A percentile compares a stretch with the other conserved stretches of the same genome.
Conservation (phyloP, 345 rosid species). For the Gossypium herbaceum region DNA sequence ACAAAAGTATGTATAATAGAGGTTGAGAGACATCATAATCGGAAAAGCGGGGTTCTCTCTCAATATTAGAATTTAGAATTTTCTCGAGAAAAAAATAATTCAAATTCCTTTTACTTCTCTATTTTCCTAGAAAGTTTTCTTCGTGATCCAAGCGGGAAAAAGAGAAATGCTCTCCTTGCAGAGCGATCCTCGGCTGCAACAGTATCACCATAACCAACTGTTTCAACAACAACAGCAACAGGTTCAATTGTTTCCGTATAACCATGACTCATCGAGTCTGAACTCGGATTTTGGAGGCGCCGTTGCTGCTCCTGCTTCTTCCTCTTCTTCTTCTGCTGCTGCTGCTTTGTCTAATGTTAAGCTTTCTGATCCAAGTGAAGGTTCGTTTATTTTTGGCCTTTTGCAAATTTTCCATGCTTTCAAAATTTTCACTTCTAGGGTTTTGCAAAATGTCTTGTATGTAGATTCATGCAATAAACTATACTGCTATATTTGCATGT, state of each 20-base stretch:
- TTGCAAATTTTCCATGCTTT: not conserved
- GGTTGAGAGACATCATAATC: not conserved
- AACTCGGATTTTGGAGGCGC: constrained; percentile 4
- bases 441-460: not conserved
- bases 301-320: not conserved
- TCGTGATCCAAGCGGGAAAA: not conserved
- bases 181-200: constrained; percentile 13
- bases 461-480: not conserved
- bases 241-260: constrained; percentile 8
- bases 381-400: not conserved
- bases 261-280: not conserved
- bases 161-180: constrained; percentile 9
- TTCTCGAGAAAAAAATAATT: not conserved
- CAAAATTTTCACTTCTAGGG: not conserved
- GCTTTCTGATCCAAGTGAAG: constrained; percentile 1
- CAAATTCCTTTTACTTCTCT: not conserved
- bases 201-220: not conserved
- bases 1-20: not conserved
- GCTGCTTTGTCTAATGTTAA: not conserved
- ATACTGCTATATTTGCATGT: not conserved
- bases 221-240: constrained; percentile 8
- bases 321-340: not conserved
- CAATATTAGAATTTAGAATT: not conserved
- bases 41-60: not conserved
- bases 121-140: not conserved